Evolutionary conservation across 2,329 filamentous ascomycete species (phyloP).

Genomic region (Anthostomella pinea): DNA sequence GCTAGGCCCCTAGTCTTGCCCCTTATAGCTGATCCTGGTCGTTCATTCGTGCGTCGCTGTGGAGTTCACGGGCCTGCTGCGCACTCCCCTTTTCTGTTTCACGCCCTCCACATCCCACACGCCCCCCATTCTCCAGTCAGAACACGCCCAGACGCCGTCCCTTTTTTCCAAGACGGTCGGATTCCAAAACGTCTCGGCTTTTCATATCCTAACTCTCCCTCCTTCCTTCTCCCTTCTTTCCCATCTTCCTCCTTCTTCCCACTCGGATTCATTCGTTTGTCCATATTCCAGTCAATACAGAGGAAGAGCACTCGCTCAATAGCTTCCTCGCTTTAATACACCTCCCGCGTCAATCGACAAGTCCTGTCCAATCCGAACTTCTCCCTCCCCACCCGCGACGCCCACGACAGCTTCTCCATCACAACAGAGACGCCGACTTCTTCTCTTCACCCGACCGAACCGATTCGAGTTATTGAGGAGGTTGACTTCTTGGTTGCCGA

Average conservation of each 20-base stretch:
- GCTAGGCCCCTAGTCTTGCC: no score
- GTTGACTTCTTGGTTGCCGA: no score
- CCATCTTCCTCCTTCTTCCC: conserved; percentile 27
- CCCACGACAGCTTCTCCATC: conserved; percentile 14
- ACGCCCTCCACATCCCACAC: conserved; percentile 5
- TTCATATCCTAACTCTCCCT: conserved; percentile 31
- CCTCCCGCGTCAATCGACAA: conserved; percentile 14
- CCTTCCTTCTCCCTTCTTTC: conserved; percentile 21
- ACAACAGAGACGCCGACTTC: no score
- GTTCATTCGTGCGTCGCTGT: no score
- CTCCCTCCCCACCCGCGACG: conserved; percentile 11
- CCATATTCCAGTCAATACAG: conserved; percentile 31
- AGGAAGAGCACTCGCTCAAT: conserved; percentile 35
- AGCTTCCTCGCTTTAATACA: conserved; percentile 36
- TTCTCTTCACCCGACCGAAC: no score
- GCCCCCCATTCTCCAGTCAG: conserved; percentile 21
- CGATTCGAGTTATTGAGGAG: no score
- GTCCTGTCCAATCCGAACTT: conserved; percentile 6
- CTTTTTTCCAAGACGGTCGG: conserved; percentile 24
- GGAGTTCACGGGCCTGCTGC: no score
- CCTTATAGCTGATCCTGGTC: no score
- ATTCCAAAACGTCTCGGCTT: conserved; percentile 38
- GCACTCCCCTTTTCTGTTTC: conserved; percentile 26
- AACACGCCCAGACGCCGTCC: conserved; percentile 18
- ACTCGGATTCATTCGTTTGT: conserved; percentile 39